A percentile compares a stretch with the other conserved stretches of the same genome.
Conservation (phyloP, 2,329 filamentous ascomycete genomes). For the Talaromyces sp. region DNA sequence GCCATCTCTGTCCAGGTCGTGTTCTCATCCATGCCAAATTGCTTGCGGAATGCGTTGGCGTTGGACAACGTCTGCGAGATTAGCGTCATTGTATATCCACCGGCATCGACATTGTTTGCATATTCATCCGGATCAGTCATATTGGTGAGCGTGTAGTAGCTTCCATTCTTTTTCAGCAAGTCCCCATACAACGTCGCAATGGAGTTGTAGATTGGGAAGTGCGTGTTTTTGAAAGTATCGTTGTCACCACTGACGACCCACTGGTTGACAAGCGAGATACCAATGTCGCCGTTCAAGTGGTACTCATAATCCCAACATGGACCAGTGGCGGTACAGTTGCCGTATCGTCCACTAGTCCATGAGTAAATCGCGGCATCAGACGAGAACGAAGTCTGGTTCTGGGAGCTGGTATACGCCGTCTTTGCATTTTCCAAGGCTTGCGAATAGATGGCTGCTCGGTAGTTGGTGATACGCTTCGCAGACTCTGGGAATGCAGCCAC, state of each 20-base stretch:
- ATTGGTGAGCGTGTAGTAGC: conserved; percentile 54
- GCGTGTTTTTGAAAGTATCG: conserved; percentile 50
- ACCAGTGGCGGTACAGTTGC: conserved; percentile 63
- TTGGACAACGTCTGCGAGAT: conserved; percentile 54
- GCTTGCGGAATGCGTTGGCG: conserved; percentile 55
- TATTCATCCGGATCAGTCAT: conserved; percentile 73
- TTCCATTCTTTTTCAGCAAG: conserved; percentile 57
- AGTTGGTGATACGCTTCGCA: conserved; percentile 61
- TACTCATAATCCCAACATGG: conserved; percentile 70
- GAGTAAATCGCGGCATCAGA: conserved; percentile 59
- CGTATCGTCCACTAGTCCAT: conserved; percentile 64
- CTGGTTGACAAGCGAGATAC: conserved; percentile 59
- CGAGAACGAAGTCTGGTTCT: conserved; percentile 57
- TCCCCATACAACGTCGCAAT: conserved; percentile 60
- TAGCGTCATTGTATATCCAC: conserved; percentile 65
- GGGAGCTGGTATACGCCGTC: conserved; percentile 54
- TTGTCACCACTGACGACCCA: conserved; percentile 59
- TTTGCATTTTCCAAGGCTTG: conserved; percentile 61
- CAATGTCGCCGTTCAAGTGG: conserved; percentile 67
- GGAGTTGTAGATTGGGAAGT: conserved; percentile 63
- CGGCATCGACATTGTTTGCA: conserved; percentile 63
- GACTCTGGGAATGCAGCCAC: conserved; percentile 61
- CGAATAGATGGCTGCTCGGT: conserved; percentile 55
- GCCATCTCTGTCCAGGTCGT: conserved; percentile 57
- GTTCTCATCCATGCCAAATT: conserved; percentile 55